A percentile compares a stretch with the other conserved stretches of the same genome.
Conservation (phyloP, 164 flowering plant genomes). For the Annona squamosa region DNA sequence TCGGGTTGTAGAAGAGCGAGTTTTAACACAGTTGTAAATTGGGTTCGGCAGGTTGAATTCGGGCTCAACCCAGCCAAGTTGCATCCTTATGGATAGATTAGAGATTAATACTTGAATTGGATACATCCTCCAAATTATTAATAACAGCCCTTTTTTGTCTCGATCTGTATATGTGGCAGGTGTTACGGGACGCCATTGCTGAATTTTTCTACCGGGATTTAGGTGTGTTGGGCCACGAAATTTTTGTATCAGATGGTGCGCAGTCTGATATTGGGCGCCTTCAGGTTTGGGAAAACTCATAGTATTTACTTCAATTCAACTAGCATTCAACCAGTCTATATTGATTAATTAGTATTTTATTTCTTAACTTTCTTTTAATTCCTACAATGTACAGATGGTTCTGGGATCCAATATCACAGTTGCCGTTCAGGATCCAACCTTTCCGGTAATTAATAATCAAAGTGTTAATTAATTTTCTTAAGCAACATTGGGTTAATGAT, state of each 20-base stretch:
- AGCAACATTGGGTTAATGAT: no score
- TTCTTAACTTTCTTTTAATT: neutral
- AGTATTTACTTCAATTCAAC: neutral
- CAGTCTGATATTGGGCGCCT: constrained; percentile 83
- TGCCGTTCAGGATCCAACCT: constrained; percentile 89
- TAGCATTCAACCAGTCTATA: neutral
- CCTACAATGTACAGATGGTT: constrained; percentile 45
- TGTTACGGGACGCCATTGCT: constrained; percentile 56
- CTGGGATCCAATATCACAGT: constrained; percentile 59
- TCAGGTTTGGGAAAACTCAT: constrained; percentile 42
- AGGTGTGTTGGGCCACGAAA: constrained; percentile 43
- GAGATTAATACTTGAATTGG: no score
- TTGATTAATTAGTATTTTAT: neutral
- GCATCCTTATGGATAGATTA: no score
- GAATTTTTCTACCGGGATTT: constrained; percentile 36
- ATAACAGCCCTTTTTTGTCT: neutral
- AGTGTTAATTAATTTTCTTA: no score
- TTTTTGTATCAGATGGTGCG: constrained; percentile 91
- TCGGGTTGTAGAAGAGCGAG: no score
- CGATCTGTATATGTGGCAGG: constrained; percentile 27
- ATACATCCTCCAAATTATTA: no score
- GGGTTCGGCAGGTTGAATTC: no score
- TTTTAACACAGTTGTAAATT: no score
- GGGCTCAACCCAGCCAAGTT: no score
- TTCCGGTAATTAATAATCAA: constrained; percentile 44